phyloP scores from a whole-genome alignment of 441 rosid genomes.

The Pelargonium citronellum region DNA sequence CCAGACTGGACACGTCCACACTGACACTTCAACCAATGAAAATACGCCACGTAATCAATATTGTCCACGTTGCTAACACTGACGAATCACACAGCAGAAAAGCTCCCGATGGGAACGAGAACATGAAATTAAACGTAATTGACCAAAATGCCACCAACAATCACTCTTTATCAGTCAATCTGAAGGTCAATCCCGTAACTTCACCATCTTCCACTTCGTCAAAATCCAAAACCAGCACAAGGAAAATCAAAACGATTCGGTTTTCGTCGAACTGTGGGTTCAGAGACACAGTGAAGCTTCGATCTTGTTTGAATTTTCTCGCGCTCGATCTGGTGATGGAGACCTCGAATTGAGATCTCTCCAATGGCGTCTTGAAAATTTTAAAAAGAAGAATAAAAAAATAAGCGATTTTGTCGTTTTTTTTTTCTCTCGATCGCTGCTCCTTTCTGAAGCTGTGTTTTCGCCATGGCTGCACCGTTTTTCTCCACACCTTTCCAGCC shows the following conservation, averaged over 20 bases:
- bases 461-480: conserved; percentile 90
- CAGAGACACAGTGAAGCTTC: not conserved
- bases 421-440: not conserved
- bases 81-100: not conserved
- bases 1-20: no score
- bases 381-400: not conserved
- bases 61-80: no score
- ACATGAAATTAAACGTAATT: not conserved
- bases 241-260: not conserved
- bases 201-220: not conserved
- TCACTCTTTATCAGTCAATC: not conserved
- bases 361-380: conserved; percentile 23
- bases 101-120: no score
- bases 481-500: conserved; percentile 96
- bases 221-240: not conserved
- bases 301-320: not conserved
- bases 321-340: conserved; percentile 6
- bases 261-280: not conserved
- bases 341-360: conserved; percentile 9
- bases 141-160: not conserved
- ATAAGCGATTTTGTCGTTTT: not conserved
- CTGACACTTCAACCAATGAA: no score
- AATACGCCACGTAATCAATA: no score
- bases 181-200: not conserved
- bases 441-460: conserved; percentile 15